Base-by-base conservation (phyloP, 805 yeast genomes). In the Scheffersomyces spartinae region DNA sequence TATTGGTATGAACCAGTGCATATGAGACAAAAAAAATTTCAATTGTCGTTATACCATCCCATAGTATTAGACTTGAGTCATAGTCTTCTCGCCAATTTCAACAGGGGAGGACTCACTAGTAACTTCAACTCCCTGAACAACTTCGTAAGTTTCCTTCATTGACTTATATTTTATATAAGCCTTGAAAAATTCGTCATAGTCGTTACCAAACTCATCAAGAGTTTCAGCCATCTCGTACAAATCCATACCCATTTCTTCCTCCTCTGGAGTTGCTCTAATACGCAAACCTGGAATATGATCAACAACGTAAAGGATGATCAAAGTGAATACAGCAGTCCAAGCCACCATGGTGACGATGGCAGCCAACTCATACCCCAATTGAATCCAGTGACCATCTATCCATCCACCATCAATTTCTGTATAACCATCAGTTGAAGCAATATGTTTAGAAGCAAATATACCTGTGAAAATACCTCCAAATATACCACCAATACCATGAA, bases 231-330 rank as follows among this genome's bases (percentile, higher is more conserved):
- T 62, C 36, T 68, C 72, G 26, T 38, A 55, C 26, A 52, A 36
- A 38, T 68, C 74, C 55, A 67, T 55, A 17, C 74, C 74, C 57
- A 61, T 50, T 21, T 54, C 61, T 42, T 68, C 74, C 13, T 49
- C 68, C 34, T 59, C 70, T 12, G 47, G 58, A 12, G 47, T 23
- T 5, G 60, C 66, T 41, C 67, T 60, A 35, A 68, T 43, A 29
- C 59, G 47, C 27, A 55, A 46, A 4, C 73, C 73, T 7, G 76
- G 75, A 25, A 67, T 64, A 27, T 55, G 46, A 38, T 70, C 68
- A 22, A 70, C 62, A 10, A 60, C 34, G 33, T 58, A 63, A 34
- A 69, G 61, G 28, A 67, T 51, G 1, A 51, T 39, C 28, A 53
- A 41, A 0, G 73, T 64, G 27, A 56, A 53, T 12, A 50, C 52